Percentiles rank a stretch among this genome's conserved stretches.
Evolutionary conservation across 805 yeast genomes (phyloP).

Genomic region (Allodekkera sacchari): DNA sequence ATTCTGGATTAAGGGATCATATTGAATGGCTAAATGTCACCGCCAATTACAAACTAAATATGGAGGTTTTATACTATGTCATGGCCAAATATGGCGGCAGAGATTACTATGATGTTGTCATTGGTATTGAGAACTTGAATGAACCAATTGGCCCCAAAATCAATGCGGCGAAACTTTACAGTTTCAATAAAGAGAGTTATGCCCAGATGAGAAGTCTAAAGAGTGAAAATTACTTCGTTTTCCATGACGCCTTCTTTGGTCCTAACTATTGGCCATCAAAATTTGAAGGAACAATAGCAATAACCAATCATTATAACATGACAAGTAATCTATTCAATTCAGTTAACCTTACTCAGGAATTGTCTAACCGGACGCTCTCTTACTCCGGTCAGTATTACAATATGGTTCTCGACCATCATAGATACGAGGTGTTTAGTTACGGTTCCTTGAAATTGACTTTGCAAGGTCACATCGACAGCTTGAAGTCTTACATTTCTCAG

Average conservation of each 20-base stretch:
- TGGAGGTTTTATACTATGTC: slow-evolving; percentile 45
- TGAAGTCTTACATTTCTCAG: slow-evolving; percentile 40
- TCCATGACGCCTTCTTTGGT: slow-evolving; percentile 59
- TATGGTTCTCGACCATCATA: slow-evolving; percentile 81
- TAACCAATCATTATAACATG: slow-evolving; percentile 5
- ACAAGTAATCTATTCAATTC: slow-evolving; percentile 5
- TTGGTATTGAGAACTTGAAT: slow-evolving; percentile 78
- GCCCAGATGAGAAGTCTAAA: slow-evolving; percentile 30
- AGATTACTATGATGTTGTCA: slow-evolving; percentile 59
- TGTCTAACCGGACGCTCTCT: slow-evolving; percentile 4
- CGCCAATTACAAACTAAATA: slow-evolving; percentile 37
- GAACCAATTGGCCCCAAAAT: slow-evolving; percentile 75
- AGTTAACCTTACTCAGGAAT: too few relatives aligned
- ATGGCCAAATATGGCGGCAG: slow-evolving; percentile 55
- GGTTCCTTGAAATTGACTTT: slow-evolving; percentile 47
- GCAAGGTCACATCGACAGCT: slow-evolving; percentile 51
- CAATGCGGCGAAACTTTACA: slow-evolving; percentile 32
- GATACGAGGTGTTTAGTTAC: slow-evolving; percentile 79
- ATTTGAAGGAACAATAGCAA: slow-evolving; percentile 17
- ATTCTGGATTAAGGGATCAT: slow-evolving; percentile 74
- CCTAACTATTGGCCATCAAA: slow-evolving; percentile 48
- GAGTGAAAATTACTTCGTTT: slow-evolving; percentile 36
- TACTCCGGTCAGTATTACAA: slow-evolving; percentile 38
- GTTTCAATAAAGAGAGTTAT: slow-evolving; percentile 36
- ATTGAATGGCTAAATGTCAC: slow-evolving; percentile 46